Evolutionary conservation across 2,329 filamentous ascomycete genomes (phyloP).

Genomic region (Endoconidiophora polonica): DNA sequence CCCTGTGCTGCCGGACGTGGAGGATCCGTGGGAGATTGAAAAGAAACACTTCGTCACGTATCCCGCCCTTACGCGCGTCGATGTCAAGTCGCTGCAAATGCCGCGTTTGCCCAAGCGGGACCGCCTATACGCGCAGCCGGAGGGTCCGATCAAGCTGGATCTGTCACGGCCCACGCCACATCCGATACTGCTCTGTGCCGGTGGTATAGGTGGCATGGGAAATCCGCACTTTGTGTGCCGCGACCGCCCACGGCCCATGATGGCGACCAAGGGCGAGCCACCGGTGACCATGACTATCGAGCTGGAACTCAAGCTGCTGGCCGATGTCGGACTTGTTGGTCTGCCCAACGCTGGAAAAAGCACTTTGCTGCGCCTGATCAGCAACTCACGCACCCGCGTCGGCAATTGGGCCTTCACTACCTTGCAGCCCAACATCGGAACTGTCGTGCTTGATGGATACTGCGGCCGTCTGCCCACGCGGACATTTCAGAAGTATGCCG

Average conservation of each 20-base stretch:
- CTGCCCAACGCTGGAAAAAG: constrained; percentile 94
- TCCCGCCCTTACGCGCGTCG: constrained; percentile 55
- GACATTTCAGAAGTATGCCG: constrained; percentile 18
- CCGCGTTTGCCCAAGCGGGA: constrained; percentile 35
- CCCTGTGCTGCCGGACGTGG: constrained; percentile 5
- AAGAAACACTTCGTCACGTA: constrained; percentile 75
- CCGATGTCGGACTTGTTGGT: constrained; percentile 86
- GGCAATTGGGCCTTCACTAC: constrained; percentile 97
- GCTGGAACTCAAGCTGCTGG: constrained; percentile 84
- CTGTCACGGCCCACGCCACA: constrained; percentile 60
- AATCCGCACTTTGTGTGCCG: constrained; percentile 85
- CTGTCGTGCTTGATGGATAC: constrained; percentile 79
- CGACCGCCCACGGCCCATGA: constrained; percentile 59
- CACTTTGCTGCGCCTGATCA: constrained; percentile 73
- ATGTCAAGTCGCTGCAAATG: constrained; percentile 39
- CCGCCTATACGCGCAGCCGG: constrained; percentile 47
- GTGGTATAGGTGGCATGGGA: constrained; percentile 75
- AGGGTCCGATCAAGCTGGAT: constrained; percentile 56
- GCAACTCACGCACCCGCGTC: constrained; percentile 73
- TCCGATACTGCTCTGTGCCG: constrained; percentile 72
- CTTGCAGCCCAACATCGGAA: constrained; percentile 85
- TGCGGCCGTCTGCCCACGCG: constrained; percentile 38
- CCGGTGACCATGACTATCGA: constrained; percentile 66
- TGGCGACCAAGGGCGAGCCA: constrained; percentile 71
- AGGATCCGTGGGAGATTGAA: constrained; percentile 26